phyloP scores from a whole-genome alignment of 2,329 filamentous ascomycete genomes.

The Cladosporium sp. region DNA sequence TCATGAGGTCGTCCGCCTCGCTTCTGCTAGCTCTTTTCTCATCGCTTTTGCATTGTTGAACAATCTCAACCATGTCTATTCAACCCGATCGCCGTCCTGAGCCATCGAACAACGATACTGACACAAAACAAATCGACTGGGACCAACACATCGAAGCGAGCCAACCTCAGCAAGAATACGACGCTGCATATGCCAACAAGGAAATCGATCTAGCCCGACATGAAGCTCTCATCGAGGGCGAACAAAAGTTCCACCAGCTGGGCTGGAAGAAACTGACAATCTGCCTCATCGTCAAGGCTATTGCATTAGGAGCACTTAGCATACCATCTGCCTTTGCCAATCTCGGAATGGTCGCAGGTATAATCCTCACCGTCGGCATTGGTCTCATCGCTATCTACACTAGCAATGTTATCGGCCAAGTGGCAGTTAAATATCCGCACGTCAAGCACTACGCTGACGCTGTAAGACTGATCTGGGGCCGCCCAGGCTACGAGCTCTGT shows the following conservation, averaged over 20 bases:
- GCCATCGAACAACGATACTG: not conserved
- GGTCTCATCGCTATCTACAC: slow-evolving; percentile 62
- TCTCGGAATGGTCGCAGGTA: slow-evolving; percentile 56
- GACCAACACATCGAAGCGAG: slow-evolving; percentile 12
- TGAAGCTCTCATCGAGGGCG: slow-evolving; percentile 33
- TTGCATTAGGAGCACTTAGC: slow-evolving; percentile 59
- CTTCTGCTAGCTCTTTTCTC: not conserved
- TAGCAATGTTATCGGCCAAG: slow-evolving; percentile 61
- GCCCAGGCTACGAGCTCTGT: slow-evolving; percentile 45
- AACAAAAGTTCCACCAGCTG: slow-evolving; percentile 42
- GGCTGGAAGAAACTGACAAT: slow-evolving; percentile 50
- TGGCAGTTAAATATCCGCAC: slow-evolving; percentile 53
- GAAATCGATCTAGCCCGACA: slow-evolving; percentile 38
- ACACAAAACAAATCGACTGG: not conserved
- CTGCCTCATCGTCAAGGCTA: slow-evolving; percentile 59
- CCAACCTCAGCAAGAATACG: not conserved
- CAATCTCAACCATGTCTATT: slow-evolving; percentile 8
- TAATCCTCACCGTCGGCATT: slow-evolving; percentile 56
- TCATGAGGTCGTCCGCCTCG: not conserved
- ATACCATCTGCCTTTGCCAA: slow-evolving; percentile 57
- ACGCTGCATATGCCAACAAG: slow-evolving; percentile 27
- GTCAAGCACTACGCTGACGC: slow-evolving; percentile 48
- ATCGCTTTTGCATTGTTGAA: not conserved
- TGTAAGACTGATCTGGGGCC: slow-evolving; percentile 44
- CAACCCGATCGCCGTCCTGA: not conserved